Evolutionary conservation across 2,329 filamentous ascomycete species (phyloP).

Genomic region (Thermomyces lanuginosus): DNA sequence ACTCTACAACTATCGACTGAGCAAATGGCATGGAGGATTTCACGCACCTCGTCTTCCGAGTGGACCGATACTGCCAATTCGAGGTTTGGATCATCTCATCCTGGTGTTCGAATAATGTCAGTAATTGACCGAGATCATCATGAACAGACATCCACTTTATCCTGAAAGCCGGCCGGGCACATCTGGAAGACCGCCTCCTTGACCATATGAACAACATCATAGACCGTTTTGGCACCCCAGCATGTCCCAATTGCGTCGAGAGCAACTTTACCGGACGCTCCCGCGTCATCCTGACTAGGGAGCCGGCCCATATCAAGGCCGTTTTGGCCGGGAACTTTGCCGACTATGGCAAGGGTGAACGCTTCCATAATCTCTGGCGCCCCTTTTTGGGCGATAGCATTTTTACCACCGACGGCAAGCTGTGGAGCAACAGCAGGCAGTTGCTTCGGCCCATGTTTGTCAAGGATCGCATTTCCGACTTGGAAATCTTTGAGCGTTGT

Average conservation of each 20-base stretch:
- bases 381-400: constrained; percentile 44
- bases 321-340: constrained; percentile 60
- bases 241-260: constrained; percentile 2
- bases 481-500: constrained; percentile 61
- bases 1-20: constrained; percentile 1
- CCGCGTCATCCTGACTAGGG: constrained; percentile 47
- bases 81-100: neutral
- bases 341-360: constrained; percentile 60
- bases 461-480: constrained; percentile 64
- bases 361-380: constrained; percentile 55
- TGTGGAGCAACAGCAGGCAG: constrained; percentile 66
- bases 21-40: constrained; percentile 2
- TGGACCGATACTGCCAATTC: constrained; percentile 2
- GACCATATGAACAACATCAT: neutral
- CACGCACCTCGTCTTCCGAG: constrained; percentile 1
- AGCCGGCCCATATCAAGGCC: constrained; percentile 69
- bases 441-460: constrained; percentile 78
- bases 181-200: constrained; percentile 2
- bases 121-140: neutral
- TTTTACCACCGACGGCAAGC: constrained; percentile 62
- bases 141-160: constrained; percentile 2
- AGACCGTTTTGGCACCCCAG: neutral
- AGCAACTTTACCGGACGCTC: constrained; percentile 2
- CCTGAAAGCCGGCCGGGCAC: constrained; percentile 1
- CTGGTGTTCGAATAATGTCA: neutral